Base-by-base conservation (phyloP, 129 eudicot genomes). In the Mikania micrantha region DNA sequence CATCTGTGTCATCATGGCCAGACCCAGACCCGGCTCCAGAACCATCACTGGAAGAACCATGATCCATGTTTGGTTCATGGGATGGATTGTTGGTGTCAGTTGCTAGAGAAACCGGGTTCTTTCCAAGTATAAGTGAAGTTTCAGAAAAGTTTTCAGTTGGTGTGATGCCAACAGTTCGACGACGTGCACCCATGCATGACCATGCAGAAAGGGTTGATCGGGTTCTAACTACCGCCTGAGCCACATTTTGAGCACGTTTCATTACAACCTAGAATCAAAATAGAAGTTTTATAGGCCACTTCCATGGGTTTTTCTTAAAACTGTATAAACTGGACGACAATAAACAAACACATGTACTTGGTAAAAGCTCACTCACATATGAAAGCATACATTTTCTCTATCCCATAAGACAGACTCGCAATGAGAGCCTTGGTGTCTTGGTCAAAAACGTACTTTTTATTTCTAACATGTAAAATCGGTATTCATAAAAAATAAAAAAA, bases 141-240 rank as follows among this genome's bases (percentile, higher is more conserved):
- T 85, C 90, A 11, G 87, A 76, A 42, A 76, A 63, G 21, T 74
- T 86, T 9, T 86, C 90, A 39, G 61, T 67, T 36, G 88, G 73
- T 61, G 80, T 31, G 10, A 83, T 73, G 72, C 73, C 74, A 13
- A 79, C 81, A 2, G 80, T 60, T 52, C 99, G 95, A 12, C 99
- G 92, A 8, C 96, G 89, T 53, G 95, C 90, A 21, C 99, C 99
- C 92, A 94, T 94, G 71, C 99, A 94, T 36, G 93, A 74, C 99
- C 99, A 94, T 17, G 89, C 85, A 7, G 96, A 89, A 53, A 94
- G 64, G 12, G 96, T 80, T 22, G 96, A 78, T 0, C 95, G 93
- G 48, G 96, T 86, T 74, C 76, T 86, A 31, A 85, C 99, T 32
- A 94, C 99, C 7, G 99, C 99, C 63, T 86, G 88, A 49, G 99